Conservation (phyloP, 208 protist species). For the Angomonas deanei region DNA sequence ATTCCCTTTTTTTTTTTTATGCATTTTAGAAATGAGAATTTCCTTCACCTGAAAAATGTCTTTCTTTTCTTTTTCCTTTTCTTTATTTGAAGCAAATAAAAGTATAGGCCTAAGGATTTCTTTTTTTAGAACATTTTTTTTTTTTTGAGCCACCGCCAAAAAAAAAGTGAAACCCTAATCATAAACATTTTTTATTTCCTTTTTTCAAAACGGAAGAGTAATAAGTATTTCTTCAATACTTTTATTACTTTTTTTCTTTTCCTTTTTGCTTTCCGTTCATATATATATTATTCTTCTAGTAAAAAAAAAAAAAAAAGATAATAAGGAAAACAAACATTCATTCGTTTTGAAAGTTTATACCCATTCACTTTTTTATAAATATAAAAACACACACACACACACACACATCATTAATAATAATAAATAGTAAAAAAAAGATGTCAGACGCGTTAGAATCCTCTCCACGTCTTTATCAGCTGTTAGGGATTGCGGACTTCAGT, state of each 20-base stretch:
- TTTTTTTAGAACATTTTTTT: too few relatives aligned
- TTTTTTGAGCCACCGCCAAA: too few relatives aligned
- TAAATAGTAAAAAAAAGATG: slow-evolving; percentile 1
- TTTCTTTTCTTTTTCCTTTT: slow-evolving; percentile 5
- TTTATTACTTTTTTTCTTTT: slow-evolving; percentile 1
- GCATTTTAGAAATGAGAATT: neutral
- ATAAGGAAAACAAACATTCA: neutral
- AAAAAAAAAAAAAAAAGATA: neutral
- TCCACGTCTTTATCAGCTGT: slow-evolving; percentile 63
- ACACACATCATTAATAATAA: slow-evolving; percentile 1
- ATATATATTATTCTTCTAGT: neutral
- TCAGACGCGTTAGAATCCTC: neutral
- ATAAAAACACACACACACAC: too few relatives aligned
- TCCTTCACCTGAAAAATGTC: neutral
- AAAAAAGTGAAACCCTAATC: neutral
- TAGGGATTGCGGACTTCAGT: slow-evolving; percentile 85
- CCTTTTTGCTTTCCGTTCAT: neutral
- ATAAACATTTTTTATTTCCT: neutral
- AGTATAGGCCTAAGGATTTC: too few relatives aligned
- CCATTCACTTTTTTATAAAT: neutral
- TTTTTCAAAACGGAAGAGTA: neutral
- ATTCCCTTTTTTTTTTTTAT: slow-evolving; percentile 5
- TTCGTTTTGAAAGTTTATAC: neutral
- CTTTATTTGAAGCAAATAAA: neutral
- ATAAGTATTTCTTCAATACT: neutral